Conservation (phyloP, 139 green algal species). For the Volvox reticuliferus region DNA sequence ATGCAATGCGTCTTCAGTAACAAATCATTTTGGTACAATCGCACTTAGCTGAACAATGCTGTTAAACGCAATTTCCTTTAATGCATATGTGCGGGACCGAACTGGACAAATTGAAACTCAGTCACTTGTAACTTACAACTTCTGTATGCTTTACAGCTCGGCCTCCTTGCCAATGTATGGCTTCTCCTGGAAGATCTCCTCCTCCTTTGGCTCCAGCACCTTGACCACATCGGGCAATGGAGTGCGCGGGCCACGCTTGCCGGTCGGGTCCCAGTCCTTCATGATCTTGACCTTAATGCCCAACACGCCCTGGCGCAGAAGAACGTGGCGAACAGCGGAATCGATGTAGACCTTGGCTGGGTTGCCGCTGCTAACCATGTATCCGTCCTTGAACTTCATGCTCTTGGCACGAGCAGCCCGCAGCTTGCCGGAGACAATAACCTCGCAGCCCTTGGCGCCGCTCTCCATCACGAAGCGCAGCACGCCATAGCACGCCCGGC, state of each 20-base stretch:
- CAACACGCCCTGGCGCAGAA: slow-evolving; percentile 97
- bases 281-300: slow-evolving; percentile 99
- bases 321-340: slow-evolving; percentile 94
- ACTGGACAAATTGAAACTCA: background rate
- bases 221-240: slow-evolving; percentile 97
- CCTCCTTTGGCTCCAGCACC: slow-evolving; percentile 75
- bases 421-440: slow-evolving; percentile 99
- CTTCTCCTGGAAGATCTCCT: slow-evolving; percentile 60
- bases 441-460: slow-evolving; percentile 99
- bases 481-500: slow-evolving; percentile 99
- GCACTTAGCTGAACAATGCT: background rate
- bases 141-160: slow-evolving; percentile 46
- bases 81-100: background rate
- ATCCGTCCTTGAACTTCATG: slow-evolving; percentile 99
- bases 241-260: slow-evolving; percentile 92
- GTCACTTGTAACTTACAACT: background rate
- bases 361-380: slow-evolving; percentile 92
- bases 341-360: slow-evolving; percentile 96
- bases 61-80: background rate
- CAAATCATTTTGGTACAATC: too few species aligned
- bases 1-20: too few species aligned
- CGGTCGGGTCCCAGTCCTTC: slow-evolving; percentile 97
- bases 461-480: slow-evolving; percentile 99
- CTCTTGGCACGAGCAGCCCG: slow-evolving; percentile 97
- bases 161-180: slow-evolving; percentile 58